These are phyloP conservation scores for Penstemon barbatus DNA, from an alignment of 257 asterid genomes.

Conservation along the genomic window DNA sequence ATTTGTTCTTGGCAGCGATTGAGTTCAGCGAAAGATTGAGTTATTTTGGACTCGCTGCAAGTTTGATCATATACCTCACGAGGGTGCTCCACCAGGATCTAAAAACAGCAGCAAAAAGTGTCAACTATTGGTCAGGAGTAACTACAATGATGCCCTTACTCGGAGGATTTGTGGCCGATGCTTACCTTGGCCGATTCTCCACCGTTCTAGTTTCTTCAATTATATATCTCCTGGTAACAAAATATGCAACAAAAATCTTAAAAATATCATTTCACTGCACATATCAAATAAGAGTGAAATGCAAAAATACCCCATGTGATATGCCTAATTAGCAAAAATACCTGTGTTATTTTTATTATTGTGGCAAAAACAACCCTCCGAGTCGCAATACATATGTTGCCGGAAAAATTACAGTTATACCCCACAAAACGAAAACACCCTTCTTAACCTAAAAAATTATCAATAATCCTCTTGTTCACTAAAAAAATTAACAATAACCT, in stretches of 20 bases:
- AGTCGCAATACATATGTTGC: too few species aligned
- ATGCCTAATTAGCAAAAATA: too few species aligned
- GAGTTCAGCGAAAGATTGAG: conserved; percentile 89
- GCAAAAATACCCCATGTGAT: too few species aligned
- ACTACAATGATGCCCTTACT: conserved; percentile 81
- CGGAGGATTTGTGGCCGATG: conserved; percentile 88
- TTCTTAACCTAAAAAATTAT: too few species aligned
- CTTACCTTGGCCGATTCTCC: conserved; percentile 84
- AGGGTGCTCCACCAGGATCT: conserved; percentile 74
- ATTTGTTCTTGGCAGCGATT: conserved; percentile 46
- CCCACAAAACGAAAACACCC: too few species aligned
- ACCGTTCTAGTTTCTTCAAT: conserved; percentile 64
- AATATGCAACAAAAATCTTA: background rate
- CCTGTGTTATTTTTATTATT: too few species aligned
- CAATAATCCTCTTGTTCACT: too few species aligned
- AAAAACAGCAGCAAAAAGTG: conserved; percentile 70
- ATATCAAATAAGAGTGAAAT: too few species aligned
- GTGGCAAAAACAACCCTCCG: too few species aligned
- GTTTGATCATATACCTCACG: conserved; percentile 79
- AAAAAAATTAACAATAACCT: too few species aligned
- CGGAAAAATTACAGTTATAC: too few species aligned
- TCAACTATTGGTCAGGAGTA: conserved; percentile 81
- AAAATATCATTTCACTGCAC: background rate
- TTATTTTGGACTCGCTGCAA: conserved; percentile 74
- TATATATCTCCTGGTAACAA: conserved; percentile 63